These are phyloP conservation scores for Vigna radiata DNA, from an alignment of 306 rosid species.

Conservation along the genomic window DNA sequence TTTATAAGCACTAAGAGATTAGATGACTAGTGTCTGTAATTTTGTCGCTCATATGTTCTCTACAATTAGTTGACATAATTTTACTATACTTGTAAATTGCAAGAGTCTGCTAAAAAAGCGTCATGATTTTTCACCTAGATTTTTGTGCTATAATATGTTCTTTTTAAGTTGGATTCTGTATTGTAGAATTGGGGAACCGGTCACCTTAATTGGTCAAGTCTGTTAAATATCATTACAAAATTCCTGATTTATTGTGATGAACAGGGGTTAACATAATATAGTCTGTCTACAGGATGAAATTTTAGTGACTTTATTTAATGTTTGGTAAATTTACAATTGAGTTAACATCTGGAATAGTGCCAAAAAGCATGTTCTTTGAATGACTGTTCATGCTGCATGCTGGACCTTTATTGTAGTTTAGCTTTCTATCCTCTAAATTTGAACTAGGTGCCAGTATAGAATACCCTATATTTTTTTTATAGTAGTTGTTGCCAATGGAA, in stretches of 20 bases:
- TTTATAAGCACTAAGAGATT: not conserved
- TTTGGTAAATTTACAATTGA: conserved; percentile 6
- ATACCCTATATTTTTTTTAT: conserved; percentile 43
- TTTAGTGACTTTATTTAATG: conserved; percentile 22
- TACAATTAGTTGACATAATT: conserved; percentile 17
- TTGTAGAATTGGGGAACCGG: conserved; percentile 31
- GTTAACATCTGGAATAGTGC: conserved; percentile 8
- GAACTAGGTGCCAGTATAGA: conserved; percentile 30
- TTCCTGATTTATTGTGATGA: conserved; percentile 25
- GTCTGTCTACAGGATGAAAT: conserved; percentile 25
- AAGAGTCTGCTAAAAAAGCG: conserved; percentile 18
- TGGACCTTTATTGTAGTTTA: conserved; percentile 33
- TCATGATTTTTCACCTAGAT: conserved; percentile 29
- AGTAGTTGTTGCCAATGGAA: conserved; percentile 56
- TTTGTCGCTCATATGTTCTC: not conserved
- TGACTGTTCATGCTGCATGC: conserved; percentile 15
- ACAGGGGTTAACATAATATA: conserved; percentile 30
- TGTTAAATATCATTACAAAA: conserved; percentile 31
- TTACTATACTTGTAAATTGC: conserved; percentile 15
- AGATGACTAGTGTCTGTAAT: not conserved
- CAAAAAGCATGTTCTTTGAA: conserved; percentile 5
- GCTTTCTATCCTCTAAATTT: conserved; percentile 26
- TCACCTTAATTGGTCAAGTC: conserved; percentile 25
- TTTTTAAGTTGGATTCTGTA: conserved; percentile 1
- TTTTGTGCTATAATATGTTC: conserved; percentile 30